Conservation (phyloP, 768 basidiomycete species). For the Scleroderma citrinum region DNA sequence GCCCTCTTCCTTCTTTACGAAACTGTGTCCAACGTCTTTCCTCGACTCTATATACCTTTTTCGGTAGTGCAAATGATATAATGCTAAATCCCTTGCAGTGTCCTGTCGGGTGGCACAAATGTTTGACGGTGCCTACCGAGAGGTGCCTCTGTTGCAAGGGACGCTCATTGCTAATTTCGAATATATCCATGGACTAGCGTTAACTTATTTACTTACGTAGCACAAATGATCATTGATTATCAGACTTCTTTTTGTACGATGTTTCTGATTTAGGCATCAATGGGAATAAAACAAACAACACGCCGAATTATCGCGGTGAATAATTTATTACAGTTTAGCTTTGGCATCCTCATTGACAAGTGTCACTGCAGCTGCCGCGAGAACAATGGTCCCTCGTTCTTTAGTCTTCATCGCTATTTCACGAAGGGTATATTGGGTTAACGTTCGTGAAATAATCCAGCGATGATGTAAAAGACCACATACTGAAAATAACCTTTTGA, state of each 20-base stretch:
- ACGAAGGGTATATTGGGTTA: constrained; percentile 1
- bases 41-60: too few relatives aligned
- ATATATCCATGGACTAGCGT: too few relatives aligned
- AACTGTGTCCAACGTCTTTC: too few relatives aligned
- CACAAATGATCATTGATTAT: too few relatives aligned
- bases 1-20: too few relatives aligned
- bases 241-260: too few relatives aligned
- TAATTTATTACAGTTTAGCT: constrained; percentile 48
- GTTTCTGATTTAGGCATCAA: too few relatives aligned
- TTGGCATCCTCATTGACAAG: constrained; percentile 45
- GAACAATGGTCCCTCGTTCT: constrained; percentile 65
- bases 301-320: too few relatives aligned
- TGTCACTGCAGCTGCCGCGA: constrained; percentile 81
- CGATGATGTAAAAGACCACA: constrained; percentile 27
- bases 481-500: constrained; percentile 84
- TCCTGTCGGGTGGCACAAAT: not conserved
- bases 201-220: too few relatives aligned
- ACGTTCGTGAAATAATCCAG: not conserved
- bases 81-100: not conserved
- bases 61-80: not conserved
- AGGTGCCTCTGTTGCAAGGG: too few relatives aligned
- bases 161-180: too few relatives aligned
- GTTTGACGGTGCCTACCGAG: not conserved
- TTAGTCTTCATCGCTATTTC: constrained; percentile 77
- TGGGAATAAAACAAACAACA: too few relatives aligned